phyloP scores from a whole-genome alignment of 306 rosid species.

The Cicer yamashitae region DNA sequence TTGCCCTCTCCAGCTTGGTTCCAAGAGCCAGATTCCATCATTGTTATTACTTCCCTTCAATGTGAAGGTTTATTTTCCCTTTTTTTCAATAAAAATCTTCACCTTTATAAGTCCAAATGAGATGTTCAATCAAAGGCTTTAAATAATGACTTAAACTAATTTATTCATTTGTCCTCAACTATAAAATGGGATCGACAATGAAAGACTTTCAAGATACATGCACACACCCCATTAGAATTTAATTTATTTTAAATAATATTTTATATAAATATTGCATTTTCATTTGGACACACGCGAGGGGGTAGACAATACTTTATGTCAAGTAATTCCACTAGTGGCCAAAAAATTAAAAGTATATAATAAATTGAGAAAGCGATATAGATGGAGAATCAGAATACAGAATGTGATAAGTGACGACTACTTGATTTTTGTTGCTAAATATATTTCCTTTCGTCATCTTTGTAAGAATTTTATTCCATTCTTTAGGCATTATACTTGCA shows the following conservation, averaged over 20 bases:
- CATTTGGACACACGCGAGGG: not conserved
- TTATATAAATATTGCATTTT: not conserved
- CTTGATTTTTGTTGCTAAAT: constrained; percentile 17
- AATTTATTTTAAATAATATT: no score
- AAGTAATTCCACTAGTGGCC: constrained; percentile 23
- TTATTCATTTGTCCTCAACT: not conserved
- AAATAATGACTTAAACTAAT: not conserved
- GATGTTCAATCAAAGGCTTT: not conserved
- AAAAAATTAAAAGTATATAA: not conserved
- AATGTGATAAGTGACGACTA: constrained; percentile 30
- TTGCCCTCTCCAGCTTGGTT: not conserved
- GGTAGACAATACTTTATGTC: not conserved
- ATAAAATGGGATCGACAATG: not conserved
- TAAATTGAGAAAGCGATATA: constrained; percentile 31
- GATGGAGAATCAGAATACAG: constrained; percentile 36
- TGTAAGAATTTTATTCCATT: constrained; percentile 28
- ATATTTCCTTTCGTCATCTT: constrained; percentile 31
- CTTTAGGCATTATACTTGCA: constrained; percentile 29
- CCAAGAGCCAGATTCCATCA: not conserved
- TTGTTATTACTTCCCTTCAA: not conserved
- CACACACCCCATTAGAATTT: not conserved
- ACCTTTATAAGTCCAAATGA: not conserved
- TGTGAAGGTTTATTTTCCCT: not conserved
- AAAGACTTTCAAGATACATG: not conserved
- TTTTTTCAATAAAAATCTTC: not conserved